Evolutionary conservation across 2,329 filamentous ascomycete genomes (phyloP).

Genomic region (Pseudogymnoascus sp.): DNA sequence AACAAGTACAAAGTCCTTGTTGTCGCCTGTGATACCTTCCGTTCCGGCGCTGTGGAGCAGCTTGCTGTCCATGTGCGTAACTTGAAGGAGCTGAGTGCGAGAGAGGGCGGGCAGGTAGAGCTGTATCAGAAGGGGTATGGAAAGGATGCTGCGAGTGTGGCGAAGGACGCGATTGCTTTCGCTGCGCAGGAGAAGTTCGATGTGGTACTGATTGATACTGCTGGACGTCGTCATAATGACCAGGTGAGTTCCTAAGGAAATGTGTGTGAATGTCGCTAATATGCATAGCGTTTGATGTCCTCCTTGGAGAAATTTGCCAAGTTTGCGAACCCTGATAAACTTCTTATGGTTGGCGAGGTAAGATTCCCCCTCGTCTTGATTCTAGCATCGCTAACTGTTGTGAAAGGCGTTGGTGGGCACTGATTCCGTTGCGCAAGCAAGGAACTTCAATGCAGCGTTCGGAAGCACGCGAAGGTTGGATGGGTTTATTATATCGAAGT

Average conservation of each 20-base stretch:
- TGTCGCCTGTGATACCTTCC: constrained; percentile 92
- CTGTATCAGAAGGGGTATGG: constrained; percentile 97
- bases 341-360: constrained; percentile 77
- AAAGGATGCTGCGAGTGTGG: constrained; percentile 92
- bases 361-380: background rate
- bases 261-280: constrained; percentile 13
- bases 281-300: constrained; percentile 68
- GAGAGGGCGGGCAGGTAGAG: constrained; percentile 79
- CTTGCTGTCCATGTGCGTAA: constrained; percentile 92
- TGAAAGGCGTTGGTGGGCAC: constrained; percentile 77
- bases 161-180: constrained; percentile 82
- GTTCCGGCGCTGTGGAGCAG: constrained; percentile 94
- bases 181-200: constrained; percentile 71
- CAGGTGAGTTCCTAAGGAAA: constrained; percentile 32
- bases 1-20: constrained; percentile 95
- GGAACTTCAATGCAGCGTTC: constrained; percentile 93
- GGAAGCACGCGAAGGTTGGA: constrained; percentile 73
- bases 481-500: constrained; percentile 97
- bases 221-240: constrained; percentile 90
- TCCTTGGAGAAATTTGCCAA: constrained; percentile 96
- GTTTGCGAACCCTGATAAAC: constrained; percentile 93
- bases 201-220: constrained; percentile 94
- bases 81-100: constrained; percentile 74
- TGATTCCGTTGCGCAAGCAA: constrained; percentile 88
- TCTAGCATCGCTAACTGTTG: constrained; percentile 12